Percentiles rank a stretch among this genome's conserved stretches.
These are phyloP conservation scores for Cryptosporidium baileyi DNA, from an alignment of 169 alveolate species.

Conservation along the genomic window DNA sequence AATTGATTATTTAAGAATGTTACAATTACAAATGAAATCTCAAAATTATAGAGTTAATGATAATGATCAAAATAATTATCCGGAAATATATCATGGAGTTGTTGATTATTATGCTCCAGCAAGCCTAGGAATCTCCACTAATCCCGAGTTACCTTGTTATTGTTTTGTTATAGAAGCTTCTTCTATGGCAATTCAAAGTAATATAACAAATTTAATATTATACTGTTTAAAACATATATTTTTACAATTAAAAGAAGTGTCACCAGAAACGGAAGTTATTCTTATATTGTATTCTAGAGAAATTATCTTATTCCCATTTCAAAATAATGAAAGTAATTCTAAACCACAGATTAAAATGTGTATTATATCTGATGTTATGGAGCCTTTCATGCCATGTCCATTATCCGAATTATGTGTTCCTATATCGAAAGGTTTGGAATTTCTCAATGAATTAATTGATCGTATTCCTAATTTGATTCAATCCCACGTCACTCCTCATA, in stretches of 20 bases:
- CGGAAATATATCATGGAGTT: slow-evolving; percentile 64
- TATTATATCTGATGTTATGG: slow-evolving; percentile 37
- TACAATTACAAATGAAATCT: slow-evolving; percentile 42
- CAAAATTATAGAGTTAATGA: background rate
- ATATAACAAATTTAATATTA: slow-evolving; percentile 6
- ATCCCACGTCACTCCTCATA: slow-evolving; percentile 48
- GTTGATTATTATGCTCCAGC: slow-evolving; percentile 68
- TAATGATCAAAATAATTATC: slow-evolving; percentile 50
- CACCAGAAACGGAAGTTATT: slow-evolving; percentile 24
- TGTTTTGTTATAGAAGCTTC: slow-evolving; percentile 64
- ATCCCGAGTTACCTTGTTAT: slow-evolving; percentile 57
- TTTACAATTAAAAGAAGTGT: background rate
- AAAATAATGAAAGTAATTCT: background rate
- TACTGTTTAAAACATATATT: slow-evolving; percentile 49
- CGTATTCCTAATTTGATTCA: background rate
- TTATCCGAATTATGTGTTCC: slow-evolving; percentile 51
- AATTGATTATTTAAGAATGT: slow-evolving; percentile 35
- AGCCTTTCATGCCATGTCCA: slow-evolving; percentile 62
- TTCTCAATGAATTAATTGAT: slow-evolving; percentile 23
- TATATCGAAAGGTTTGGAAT: slow-evolving; percentile 8
- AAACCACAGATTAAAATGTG: slow-evolving; percentile 28
- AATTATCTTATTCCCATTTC: slow-evolving; percentile 34
- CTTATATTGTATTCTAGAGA: slow-evolving; percentile 52
- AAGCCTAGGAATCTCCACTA: slow-evolving; percentile 29
- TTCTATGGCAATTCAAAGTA: slow-evolving; percentile 24